These are phyloP conservation scores for Rhizophora apiculata DNA, from an alignment of 345 rosid species.

Conservation along the genomic window DNA sequence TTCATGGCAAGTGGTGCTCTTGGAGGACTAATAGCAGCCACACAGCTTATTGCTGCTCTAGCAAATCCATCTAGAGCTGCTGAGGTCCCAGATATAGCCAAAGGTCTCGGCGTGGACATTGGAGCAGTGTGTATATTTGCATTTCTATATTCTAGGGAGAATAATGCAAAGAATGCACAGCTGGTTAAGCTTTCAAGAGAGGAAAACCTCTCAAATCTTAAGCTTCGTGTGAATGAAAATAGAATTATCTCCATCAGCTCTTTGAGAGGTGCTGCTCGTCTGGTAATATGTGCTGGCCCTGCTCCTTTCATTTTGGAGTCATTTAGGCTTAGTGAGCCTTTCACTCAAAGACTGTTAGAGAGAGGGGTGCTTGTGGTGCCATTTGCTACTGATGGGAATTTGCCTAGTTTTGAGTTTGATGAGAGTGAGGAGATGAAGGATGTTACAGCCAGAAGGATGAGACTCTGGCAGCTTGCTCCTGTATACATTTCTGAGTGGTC, in stretches of 20 bases:
- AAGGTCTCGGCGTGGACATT: constrained; percentile 70
- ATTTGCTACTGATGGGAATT: constrained; percentile 64
- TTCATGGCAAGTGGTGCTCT: constrained; percentile 72
- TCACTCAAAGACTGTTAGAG: constrained; percentile 67
- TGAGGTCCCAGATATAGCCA: constrained; percentile 55
- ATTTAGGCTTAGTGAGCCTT: constrained; percentile 68
- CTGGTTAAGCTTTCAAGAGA: constrained; percentile 84
- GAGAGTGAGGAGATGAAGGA: constrained; percentile 60
- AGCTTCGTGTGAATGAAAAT: constrained; percentile 66
- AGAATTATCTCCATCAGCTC: constrained; percentile 57
- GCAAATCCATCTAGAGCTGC: constrained; percentile 67
- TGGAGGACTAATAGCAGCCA: constrained; percentile 79
- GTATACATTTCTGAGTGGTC: constrained; percentile 66
- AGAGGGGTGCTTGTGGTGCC: constrained; percentile 92
- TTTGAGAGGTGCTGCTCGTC: constrained; percentile 74
- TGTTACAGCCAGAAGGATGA: constrained; percentile 50
- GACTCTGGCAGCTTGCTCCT: constrained; percentile 82
- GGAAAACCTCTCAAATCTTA: constrained; percentile 82
- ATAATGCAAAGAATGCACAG: constrained; percentile 69
- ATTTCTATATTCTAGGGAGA: constrained; percentile 71
- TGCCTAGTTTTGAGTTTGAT: constrained; percentile 59
- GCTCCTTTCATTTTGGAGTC: constrained; percentile 61
- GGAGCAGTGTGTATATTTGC: constrained; percentile 76
- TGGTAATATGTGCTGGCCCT: constrained; percentile 87
- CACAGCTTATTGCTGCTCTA: constrained; percentile 71